phyloP scores from a whole-genome alignment of 2,329 filamentous ascomycete species.

The Polytolypa hystricis region DNA sequence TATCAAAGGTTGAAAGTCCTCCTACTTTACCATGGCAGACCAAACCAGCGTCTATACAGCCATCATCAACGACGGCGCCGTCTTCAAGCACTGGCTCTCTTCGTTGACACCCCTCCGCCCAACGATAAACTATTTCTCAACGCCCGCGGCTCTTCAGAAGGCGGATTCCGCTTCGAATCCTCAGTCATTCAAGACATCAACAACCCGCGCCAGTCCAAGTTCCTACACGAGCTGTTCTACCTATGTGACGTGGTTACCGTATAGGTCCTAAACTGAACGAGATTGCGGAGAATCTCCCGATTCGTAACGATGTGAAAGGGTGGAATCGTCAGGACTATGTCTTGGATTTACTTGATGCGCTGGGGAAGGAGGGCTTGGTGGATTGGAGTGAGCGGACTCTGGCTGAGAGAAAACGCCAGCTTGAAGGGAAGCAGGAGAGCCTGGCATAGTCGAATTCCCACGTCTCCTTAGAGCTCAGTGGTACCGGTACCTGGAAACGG shows the following conservation, averaged over 20 bases:
- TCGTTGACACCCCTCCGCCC: constrained; percentile 1
- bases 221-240: not conserved
- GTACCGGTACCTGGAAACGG: too few relatives aligned
- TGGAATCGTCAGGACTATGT: constrained; percentile 20
- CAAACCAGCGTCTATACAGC: too few relatives aligned
- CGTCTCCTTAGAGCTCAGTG: too few relatives aligned
- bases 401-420: too few relatives aligned
- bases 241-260: constrained; percentile 1
- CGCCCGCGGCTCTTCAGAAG: not conserved
- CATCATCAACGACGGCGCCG: not conserved
- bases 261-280: constrained; percentile 3
- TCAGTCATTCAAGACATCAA: not conserved
- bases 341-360: constrained; percentile 15
- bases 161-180: not conserved
- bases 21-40: too few relatives aligned
- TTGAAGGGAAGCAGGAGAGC: too few relatives aligned
- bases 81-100: constrained; percentile 5
- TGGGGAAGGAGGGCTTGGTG: constrained; percentile 11
- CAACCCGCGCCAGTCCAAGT: not conserved
- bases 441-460: too few relatives aligned
- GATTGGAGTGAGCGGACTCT: constrained; percentile 6
- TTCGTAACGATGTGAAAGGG: constrained; percentile 14
- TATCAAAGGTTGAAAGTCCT: too few relatives aligned
- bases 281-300: constrained; percentile 7
- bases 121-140: constrained; percentile 1